phyloP scores from a whole-genome alignment of 1,139 yeast species.

The Hemisphaericaspora xylanilytica region DNA sequence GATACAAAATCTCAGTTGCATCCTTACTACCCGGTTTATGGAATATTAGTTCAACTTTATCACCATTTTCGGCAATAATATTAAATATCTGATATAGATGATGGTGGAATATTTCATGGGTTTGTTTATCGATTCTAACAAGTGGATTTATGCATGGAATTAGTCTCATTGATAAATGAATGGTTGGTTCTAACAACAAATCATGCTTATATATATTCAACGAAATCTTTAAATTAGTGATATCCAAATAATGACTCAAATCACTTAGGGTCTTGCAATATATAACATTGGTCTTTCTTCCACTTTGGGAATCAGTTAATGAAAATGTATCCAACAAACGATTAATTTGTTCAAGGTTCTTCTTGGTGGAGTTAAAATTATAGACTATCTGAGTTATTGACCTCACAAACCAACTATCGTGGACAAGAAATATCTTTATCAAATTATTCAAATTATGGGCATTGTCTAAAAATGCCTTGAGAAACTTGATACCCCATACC shows the following conservation, averaged over 20 bases:
- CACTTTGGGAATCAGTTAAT: constrained; percentile 1
- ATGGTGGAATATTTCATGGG: constrained; percentile 34
- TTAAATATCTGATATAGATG: constrained; percentile 52
- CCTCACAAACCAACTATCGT: constrained; percentile 87
- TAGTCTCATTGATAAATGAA: constrained; percentile 19
- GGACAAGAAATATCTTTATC: constrained; percentile 72
- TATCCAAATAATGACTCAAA: constrained; percentile 64
- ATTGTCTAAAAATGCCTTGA: constrained; percentile 61
- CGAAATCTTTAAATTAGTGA: constrained; percentile 74
- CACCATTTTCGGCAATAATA: constrained; percentile 44
- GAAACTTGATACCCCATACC: constrained; percentile 78
- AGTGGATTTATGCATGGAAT: constrained; percentile 25
- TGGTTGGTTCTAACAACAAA: constrained; percentile 26
- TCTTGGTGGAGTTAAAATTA: constrained; percentile 42
- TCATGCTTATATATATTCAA: constrained; percentile 62
- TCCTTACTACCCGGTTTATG: constrained; percentile 59
- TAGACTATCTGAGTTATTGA: constrained; percentile 73
- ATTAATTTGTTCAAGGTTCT: constrained; percentile 30
- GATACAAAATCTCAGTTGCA: constrained; percentile 48
- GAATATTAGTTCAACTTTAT: constrained; percentile 47
- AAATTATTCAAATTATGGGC: constrained; percentile 46
- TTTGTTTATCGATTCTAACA: constrained; percentile 19
- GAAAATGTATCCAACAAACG: constrained; percentile 28
- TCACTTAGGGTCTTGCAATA: constrained; percentile 56
- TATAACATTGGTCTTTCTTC: constrained; percentile 10